Percentiles rank a stretch among this genome's conserved stretches.
These are phyloP conservation scores for Colletotrichum gigasporum DNA, from an alignment of 2,329 filamentous ascomycete genomes.

Conservation along the genomic window DNA sequence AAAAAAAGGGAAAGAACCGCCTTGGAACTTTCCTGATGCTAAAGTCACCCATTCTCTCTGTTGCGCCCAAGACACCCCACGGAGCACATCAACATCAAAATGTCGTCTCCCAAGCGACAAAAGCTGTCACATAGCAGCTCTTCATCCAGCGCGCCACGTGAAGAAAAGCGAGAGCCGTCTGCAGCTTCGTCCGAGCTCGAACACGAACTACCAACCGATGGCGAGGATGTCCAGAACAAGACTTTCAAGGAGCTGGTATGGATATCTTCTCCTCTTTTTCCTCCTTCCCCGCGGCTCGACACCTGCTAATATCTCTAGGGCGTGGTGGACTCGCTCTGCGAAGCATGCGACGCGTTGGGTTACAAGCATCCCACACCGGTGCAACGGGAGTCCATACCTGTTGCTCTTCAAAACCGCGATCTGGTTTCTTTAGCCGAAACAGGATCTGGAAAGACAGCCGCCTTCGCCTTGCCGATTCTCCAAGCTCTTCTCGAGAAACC, in stretches of 20 bases:
- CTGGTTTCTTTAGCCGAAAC: slow-evolving; percentile 96
- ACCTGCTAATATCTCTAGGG: slow-evolving; percentile 60
- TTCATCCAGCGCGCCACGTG: not conserved
- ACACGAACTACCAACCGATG: slow-evolving; percentile 18
- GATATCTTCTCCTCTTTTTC: no score
- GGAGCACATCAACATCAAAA: not conserved
- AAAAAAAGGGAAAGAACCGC: no score
- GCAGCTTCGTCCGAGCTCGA: slow-evolving; percentile 14
- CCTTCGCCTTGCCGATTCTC: slow-evolving; percentile 92
- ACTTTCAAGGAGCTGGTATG: slow-evolving; percentile 73
- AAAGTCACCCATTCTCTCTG: no score
- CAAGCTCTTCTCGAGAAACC: slow-evolving; percentile 91
- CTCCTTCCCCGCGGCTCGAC: no score
- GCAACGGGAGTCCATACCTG: slow-evolving; percentile 84
- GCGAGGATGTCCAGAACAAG: slow-evolving; percentile 53
- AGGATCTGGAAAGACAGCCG: slow-evolving; percentile 94
- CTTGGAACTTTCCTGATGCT: no score
- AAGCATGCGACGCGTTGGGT: slow-evolving; percentile 83
- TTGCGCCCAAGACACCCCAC: no score
- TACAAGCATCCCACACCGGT: slow-evolving; percentile 92
- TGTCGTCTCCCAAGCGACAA: slow-evolving; percentile 11
- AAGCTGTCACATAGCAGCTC: slow-evolving; percentile 11
- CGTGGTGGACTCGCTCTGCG: slow-evolving; percentile 86
- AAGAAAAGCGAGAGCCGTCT: not conserved
- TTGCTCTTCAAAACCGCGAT: slow-evolving; percentile 82